Base-by-base conservation (phyloP, 495 filamentous ascomycete genomes). In the Xylaria acuta region DNA sequence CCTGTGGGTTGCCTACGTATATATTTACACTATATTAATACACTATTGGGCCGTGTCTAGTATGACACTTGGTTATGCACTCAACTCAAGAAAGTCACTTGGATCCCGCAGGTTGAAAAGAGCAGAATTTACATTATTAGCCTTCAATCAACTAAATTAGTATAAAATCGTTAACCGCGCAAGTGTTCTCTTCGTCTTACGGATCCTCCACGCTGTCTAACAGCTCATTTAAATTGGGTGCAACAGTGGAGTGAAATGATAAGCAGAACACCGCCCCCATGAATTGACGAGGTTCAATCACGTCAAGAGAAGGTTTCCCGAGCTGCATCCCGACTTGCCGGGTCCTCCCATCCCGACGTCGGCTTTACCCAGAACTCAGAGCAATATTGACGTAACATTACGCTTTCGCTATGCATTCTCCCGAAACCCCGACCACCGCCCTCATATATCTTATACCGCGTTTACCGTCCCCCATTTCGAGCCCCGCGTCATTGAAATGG, bases 351-450 rank as follows among this genome's bases (percentile, higher is more conserved):
- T 36, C 32, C 64, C 65, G 65, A 67, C 30, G 32, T 67, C 65
- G 65, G 65, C 49, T 25, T 49, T 27, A 51, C 34, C 65, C 65
- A 18, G 18, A 22, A 49, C 90, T 69, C 81, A 87, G 73, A 83
- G 82, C 64, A 49, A 78, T 77, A 58, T 77, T 86, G 74, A 83
- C 45, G 56, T 49, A 69, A 64, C n/a, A 34, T 12, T 36, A 38
- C 53, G 14, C 9, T 20, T 27, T 72, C 71, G 71, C 71, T 64
- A 49, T 73, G 69, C 67, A 70, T 63, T 77, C 59, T 27, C 60
- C 69, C 69, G 69, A 71, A 56, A 22, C 25, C n/a, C 69, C 69
- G 69, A 62, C 27, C 34, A 9, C 14, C 41, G 41, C 36, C 36
- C 22, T 67, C 56, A 51, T 1, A 70, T 58, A 8, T 20, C 65